phyloP scores from a whole-genome alignment of 805 yeast genomes.

The Cyberlindnera suaveolens region DNA sequence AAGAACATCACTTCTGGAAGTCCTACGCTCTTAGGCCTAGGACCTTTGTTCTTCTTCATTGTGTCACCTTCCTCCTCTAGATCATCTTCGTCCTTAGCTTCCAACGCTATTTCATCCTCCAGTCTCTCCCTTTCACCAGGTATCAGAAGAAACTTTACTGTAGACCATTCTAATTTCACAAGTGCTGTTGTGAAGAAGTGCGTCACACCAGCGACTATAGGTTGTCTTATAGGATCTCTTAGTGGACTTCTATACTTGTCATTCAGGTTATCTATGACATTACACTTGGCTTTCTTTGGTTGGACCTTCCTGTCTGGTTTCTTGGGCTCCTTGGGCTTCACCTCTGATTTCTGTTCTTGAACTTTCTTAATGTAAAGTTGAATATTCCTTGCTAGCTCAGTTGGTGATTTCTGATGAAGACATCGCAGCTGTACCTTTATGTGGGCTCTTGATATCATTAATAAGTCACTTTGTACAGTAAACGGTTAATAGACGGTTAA shows the following conservation, averaged over 20 bases:
- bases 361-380: background rate
- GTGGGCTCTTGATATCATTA: background rate
- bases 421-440: background rate
- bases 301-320: background rate
- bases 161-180: conserved; percentile 55
- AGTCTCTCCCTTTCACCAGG: conserved; percentile 45
- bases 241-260: conserved; percentile 14
- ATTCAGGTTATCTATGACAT: conserved; percentile 10
- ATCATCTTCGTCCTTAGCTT: conserved; percentile 6
- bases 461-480: background rate
- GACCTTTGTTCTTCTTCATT: conserved; percentile 2
- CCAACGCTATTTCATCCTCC: conserved; percentile 9
- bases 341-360: background rate
- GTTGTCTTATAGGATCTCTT: conserved; percentile 11
- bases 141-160: conserved; percentile 43
- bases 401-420: background rate
- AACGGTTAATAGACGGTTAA: background rate
- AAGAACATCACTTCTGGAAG: conserved; percentile 72
- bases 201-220: conserved; percentile 24
- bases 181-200: conserved; percentile 42
- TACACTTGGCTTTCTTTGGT: background rate
- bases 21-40: conserved; percentile 13
- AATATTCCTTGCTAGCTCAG: background rate
- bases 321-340: background rate
- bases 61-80: too few relatives aligned